phyloP scores from a whole-genome alignment of 2,329 filamentous ascomycete species.

The Chalara sp. region DNA sequence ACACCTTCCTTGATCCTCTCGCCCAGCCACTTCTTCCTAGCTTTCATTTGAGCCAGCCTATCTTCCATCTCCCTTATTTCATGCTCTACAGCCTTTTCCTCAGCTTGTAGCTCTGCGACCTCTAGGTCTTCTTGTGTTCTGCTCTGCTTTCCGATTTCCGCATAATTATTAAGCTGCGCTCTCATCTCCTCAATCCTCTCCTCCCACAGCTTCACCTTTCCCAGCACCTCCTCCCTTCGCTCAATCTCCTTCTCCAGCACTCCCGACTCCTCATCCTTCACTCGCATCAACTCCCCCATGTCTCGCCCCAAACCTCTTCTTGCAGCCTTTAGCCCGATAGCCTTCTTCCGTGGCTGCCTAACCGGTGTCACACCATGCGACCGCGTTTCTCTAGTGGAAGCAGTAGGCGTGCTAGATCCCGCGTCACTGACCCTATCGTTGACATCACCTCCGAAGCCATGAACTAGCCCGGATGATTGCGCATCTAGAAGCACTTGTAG shows the following conservation, averaged over 20 bases:
- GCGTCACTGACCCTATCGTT: constrained; percentile 28
- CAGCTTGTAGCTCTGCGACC: constrained; percentile 51
- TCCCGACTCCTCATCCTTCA: constrained; percentile 64
- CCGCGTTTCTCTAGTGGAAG: constrained; percentile 9
- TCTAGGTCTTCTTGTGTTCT: constrained; percentile 49
- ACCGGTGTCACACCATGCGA: constrained; percentile 46
- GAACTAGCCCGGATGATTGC: constrained; percentile 41
- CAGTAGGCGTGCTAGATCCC: constrained; percentile 25
- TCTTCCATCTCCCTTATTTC: constrained; percentile 63
- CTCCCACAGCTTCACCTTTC: constrained; percentile 48
- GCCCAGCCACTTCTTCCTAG: constrained; percentile 50
- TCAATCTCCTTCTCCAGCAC: constrained; percentile 50
- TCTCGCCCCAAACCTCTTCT: constrained; percentile 57
- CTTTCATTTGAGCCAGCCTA: constrained; percentile 53
- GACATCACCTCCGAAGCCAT: constrained; percentile 20
- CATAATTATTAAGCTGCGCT: constrained; percentile 50
- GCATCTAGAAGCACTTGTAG: constrained; percentile 52
- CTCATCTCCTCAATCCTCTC: constrained; percentile 31
- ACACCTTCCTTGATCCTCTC: constrained; percentile 54
- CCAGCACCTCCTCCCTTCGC: constrained; percentile 49
- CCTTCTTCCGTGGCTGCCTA: constrained; percentile 46
- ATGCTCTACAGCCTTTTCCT: constrained; percentile 45
- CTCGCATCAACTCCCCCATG: constrained; percentile 55
- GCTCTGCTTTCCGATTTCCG: constrained; percentile 41
- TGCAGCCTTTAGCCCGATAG: constrained; percentile 52